phyloP scores from a whole-genome alignment of 1,284 basidiomycete species.

The Mycena citricolor region DNA sequence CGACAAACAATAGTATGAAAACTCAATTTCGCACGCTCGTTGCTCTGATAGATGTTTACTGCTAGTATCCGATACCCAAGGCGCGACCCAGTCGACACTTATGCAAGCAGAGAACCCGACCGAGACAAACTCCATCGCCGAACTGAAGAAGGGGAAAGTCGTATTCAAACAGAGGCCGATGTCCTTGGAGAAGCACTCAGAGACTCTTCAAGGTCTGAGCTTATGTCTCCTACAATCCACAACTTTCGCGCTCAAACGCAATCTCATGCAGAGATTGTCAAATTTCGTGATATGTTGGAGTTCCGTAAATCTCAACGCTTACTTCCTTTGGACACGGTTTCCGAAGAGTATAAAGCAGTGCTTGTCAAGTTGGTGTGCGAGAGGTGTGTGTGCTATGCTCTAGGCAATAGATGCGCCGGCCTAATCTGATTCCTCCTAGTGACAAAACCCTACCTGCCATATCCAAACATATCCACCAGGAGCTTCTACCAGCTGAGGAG shows the following conservation, averaged over 20 bases:
- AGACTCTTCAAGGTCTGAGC: conserved; percentile 75
- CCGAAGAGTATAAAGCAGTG: conserved; percentile 67
- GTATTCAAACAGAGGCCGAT: conserved; percentile 77
- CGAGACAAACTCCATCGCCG: conserved; percentile 47
- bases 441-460: conserved; percentile 65
- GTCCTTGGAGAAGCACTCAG: conserved; percentile 73
- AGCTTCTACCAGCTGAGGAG: conserved; percentile 56
- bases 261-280: conserved; percentile 58
- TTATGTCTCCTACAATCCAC: conserved; percentile 1
- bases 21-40: not conserved
- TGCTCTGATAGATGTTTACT: not conserved
- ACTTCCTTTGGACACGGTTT: conserved; percentile 52
- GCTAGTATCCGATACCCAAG: conserved; percentile 1
- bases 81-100: conserved; percentile 6
- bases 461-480: conserved; percentile 63
- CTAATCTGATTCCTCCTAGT: conserved; percentile 37
- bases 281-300: conserved; percentile 69
- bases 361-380: conserved; percentile 81
- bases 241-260: not conserved
- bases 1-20: conserved; percentile 36
- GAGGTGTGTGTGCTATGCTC: conserved; percentile 49
- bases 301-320: conserved; percentile 44
- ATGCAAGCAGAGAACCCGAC: conserved; percentile 34
- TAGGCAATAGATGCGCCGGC: conserved; percentile 1
- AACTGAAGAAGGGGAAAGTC: conserved; percentile 76